Base-by-base conservation (phyloP, 345 rosid genomes). In the Gossypium bickii region DNA sequence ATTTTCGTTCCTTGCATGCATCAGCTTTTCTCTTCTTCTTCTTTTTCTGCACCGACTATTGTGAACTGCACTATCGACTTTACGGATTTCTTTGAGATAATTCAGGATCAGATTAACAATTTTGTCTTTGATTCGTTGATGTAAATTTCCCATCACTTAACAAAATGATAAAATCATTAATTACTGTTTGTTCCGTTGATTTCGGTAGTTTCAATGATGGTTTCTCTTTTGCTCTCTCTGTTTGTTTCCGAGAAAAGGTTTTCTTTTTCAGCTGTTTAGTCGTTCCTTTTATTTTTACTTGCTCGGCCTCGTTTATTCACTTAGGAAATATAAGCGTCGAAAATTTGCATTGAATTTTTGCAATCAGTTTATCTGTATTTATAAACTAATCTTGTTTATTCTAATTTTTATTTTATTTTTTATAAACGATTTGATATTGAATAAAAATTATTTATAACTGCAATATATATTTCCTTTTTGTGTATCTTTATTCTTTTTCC, bases 191-290 rank as follows among this genome's bases (percentile, higher is more conserved):
- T 64, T 18, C 69, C 3, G 27, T 18, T 64, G 15, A 41, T 64
- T n/a, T 18, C 5, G 16, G 11, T 4, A 9, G 6, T 45, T 64
- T 68, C 18, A 29, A 4, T 20, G 16, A 20, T 20, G 29, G 9
- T 67, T 67, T 13, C 5, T 12, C 5, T 49, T 68, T 49, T 68
- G 24, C 44, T 48, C n/a, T 47, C 24, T 49, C 72, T 49, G 72
- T 68, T 68, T 68, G 22, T 49, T 68, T 57, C 15, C 44, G 58
- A 68, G 72, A 49, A 68, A 68, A 7, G 22, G 7, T 24, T 24
- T 49, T 68, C 49, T 66, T 45, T 45, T 18, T 64, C 18, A 9
- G 15, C 51, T 44, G 53, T 38, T 64, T 34, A 0, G 38, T 34
- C 29, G 11, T 22, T 18, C 12, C 1, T 22, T 57, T 20, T 3